Evolutionary conservation across 176 grass and related monocot genomes (phyloP).

Genomic region (Thinopyrum elongatum): DNA sequence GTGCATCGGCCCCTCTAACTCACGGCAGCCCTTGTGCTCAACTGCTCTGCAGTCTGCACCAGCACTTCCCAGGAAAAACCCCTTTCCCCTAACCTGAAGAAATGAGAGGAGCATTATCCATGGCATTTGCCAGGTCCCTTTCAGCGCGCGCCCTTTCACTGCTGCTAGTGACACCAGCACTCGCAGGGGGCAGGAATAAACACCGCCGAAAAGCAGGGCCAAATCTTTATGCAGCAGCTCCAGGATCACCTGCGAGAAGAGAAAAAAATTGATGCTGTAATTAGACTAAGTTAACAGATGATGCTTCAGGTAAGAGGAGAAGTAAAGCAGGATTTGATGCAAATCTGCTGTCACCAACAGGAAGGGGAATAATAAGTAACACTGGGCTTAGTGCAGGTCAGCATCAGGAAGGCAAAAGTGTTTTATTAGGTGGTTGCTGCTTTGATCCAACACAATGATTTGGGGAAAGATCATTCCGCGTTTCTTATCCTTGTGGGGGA

Average conservation of each 20-base stretch:
- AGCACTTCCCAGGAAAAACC: not conserved
- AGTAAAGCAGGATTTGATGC: conserved; percentile 35
- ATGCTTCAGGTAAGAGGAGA: conserved; percentile 17
- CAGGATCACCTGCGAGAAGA: conserved; percentile 34
- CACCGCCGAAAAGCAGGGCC: conserved; percentile 24
- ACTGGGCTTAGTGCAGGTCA: conserved; percentile 13
- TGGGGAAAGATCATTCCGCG: conserved; percentile 20
- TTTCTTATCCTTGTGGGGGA: conserved; percentile 30
- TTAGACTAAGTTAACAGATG: conserved; percentile 16
- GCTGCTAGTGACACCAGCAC: conserved; percentile 59
- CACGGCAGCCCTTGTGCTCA: conserved; percentile 8
- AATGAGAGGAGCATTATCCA: conserved; percentile 2
- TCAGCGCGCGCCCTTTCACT: conserved; percentile 32
- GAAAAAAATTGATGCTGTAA: not conserved
- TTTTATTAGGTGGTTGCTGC: conserved; percentile 26
- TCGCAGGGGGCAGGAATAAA: conserved; percentile 34
- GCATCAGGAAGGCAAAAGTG: not conserved
- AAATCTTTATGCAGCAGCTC: conserved; percentile 33
- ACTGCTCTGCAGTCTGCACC: not conserved
- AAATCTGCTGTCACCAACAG: conserved; percentile 36
- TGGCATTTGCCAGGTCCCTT: conserved; percentile 11
- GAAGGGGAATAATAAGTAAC: conserved; percentile 28
- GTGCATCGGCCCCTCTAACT: not conserved
- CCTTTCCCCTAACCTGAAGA: not conserved
- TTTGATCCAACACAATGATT: conserved; percentile 44